A percentile compares a stretch with the other conserved stretches of the same genome.
phyloP scores from a whole-genome alignment of 805 yeast species.

The Cyberlindnera amylophila region DNA sequence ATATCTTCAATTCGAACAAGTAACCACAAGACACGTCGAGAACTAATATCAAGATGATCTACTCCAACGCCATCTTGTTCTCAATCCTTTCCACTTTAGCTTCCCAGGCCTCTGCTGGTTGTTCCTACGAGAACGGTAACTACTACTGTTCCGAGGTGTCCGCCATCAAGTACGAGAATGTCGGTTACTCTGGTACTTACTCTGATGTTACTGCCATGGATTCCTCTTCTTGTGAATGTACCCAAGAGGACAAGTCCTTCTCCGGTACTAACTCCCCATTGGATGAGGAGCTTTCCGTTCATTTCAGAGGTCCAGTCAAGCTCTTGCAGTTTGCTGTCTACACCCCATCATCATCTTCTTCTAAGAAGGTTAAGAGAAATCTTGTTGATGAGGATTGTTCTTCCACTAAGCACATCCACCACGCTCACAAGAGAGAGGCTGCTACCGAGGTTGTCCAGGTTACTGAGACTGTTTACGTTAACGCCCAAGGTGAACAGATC shows the following conservation, averaged over 20 bases:
- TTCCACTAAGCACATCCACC: conserved; percentile 38
- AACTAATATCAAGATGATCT: conserved; percentile 17
- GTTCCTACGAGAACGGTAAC: conserved; percentile 61
- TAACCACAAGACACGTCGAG: too few species aligned
- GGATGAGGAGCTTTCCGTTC: conserved; percentile 83
- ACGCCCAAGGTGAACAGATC: conserved; percentile 45
- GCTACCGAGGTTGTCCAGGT: conserved; percentile 66
- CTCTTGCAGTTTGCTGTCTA: conserved; percentile 87
- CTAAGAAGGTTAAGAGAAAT: conserved; percentile 39
- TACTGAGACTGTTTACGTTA: conserved; percentile 73
- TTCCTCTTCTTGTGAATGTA: conserved; percentile 63
- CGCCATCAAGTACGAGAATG: conserved; percentile 62
- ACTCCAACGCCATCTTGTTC: conserved; percentile 21
- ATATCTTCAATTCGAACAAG: too few species aligned
- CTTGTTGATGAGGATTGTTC: conserved; percentile 28
- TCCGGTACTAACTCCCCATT: conserved; percentile 75
- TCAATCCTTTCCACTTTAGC: conserved; percentile 22
- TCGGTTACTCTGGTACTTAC: conserved; percentile 87
- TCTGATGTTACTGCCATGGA: conserved; percentile 78
- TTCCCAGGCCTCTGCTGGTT: conserved; percentile 30
- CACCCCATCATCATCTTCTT: conserved; percentile 52
- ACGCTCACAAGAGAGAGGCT: conserved; percentile 53
- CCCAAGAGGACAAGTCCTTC: conserved; percentile 53
- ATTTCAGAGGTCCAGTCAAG: conserved; percentile 85
- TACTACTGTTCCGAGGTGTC: conserved; percentile 73